These are phyloP conservation scores for Rhodotorula toruloides DNA, from an alignment of 768 basidiomycete genomes.

Conservation along the genomic window DNA sequence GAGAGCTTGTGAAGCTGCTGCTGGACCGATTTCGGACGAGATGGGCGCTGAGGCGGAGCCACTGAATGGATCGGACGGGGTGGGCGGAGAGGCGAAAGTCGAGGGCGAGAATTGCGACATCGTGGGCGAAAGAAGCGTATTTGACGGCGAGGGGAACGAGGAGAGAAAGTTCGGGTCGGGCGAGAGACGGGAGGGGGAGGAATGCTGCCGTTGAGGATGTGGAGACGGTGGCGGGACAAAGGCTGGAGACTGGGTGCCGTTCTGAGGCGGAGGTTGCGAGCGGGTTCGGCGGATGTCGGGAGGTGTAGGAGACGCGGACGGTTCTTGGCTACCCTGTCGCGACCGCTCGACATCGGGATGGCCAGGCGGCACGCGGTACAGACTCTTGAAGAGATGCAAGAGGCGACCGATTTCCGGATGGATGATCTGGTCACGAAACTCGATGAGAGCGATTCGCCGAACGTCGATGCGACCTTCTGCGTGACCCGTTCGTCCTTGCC, in stretches of 20 bases:
- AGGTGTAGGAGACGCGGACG: not conserved
- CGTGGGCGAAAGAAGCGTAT: too few species aligned
- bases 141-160: not conserved
- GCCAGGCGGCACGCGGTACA: not conserved
- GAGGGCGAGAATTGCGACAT: not conserved
- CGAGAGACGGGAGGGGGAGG: conserved; percentile 13
- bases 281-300: conserved; percentile 10
- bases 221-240: not conserved
- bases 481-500: not conserved
- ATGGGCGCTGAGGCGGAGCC: not conserved
- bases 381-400: not conserved
- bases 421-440: conserved; percentile 41
- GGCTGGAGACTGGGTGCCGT: not conserved
- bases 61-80: not conserved
- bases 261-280: not conserved
- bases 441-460: conserved; percentile 38
- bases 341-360: not conserved
- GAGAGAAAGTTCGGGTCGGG: not conserved
- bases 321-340: not conserved
- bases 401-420: conserved; percentile 34
- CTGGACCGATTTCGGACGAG: too few species aligned
- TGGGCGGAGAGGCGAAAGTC: too few species aligned
- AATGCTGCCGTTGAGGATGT: not conserved
- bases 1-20: conserved; percentile 17
- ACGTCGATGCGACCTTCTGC: conserved; percentile 37